Percentiles rank a stretch among this genome's conserved stretches.
phyloP scores from a whole-genome alignment of 139 green algal species.

The Choricystis sp. region DNA sequence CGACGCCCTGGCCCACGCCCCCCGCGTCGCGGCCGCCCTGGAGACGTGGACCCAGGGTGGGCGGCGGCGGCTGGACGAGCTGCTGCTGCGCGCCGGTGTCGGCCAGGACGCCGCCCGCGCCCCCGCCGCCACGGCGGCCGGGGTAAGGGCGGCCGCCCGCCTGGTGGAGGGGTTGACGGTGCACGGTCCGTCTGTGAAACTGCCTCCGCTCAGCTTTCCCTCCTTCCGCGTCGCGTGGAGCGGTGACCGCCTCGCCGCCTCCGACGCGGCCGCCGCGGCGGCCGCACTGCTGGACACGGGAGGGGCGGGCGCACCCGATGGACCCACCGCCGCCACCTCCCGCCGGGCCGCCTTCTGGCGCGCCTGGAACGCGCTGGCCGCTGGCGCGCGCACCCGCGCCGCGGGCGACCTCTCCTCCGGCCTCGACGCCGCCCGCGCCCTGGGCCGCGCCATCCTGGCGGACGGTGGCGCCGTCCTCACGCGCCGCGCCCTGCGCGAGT shows the following conservation, averaged over 20 bases:
- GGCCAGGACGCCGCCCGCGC: too few species aligned
- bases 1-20: neutral
- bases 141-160: neutral
- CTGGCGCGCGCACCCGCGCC: too few species aligned
- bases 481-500: neutral
- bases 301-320: neutral
- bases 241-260: neutral
- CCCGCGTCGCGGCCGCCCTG: neutral
- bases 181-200: neutral
- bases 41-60: neutral
- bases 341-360: neutral
- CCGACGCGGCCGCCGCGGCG: neutral
- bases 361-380: neutral
- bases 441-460: neutral
- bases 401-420: neutral
- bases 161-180: neutral
- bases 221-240: neutral
- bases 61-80: neutral
- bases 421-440: neutral
- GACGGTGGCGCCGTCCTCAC: neutral
- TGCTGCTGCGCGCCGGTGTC: neutral
- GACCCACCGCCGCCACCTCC: neutral
- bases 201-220: neutral
- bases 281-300: neutral
- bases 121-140: neutral